Conservation (phyloP, 192 early-diverging fungal genomes). For the Mortierella hygrophila region DNA sequence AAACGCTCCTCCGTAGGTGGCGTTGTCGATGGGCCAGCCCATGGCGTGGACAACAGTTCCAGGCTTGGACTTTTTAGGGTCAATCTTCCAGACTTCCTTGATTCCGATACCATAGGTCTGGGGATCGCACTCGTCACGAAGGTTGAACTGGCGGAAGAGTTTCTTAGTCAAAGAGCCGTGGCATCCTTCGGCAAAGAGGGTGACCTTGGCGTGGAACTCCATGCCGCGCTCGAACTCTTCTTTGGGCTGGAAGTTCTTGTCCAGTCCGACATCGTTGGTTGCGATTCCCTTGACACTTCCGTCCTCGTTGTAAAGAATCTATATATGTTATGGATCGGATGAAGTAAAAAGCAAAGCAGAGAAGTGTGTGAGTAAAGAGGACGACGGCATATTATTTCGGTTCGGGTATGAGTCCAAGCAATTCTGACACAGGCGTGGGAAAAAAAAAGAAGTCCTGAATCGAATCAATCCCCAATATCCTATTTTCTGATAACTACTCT, state of each 20-base stretch:
- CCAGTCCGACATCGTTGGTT: slow-evolving; percentile 95
- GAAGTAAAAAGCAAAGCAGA: neutral
- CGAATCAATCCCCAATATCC: slow-evolving; percentile 4
- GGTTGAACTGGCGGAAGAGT: slow-evolving; percentile 87
- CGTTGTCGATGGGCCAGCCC: slow-evolving; percentile 92
- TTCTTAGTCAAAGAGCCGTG: slow-evolving; percentile 96
- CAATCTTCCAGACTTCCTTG: slow-evolving; percentile 99
- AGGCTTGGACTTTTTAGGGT: slow-evolving; percentile 83
- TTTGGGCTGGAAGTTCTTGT: slow-evolving; percentile 89
- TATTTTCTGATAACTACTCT: neutral
- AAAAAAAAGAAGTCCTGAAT: slow-evolving; percentile 7
- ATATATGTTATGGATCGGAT: neutral
- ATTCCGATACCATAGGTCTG: slow-evolving; percentile 97
- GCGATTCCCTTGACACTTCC: slow-evolving; percentile 93
- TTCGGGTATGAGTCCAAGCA: neutral
- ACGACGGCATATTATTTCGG: neutral
- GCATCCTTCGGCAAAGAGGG: slow-evolving; percentile 98
- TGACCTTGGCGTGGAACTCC: slow-evolving; percentile 94
- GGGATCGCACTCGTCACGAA: slow-evolving; percentile 86
- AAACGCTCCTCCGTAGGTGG: slow-evolving; percentile 95
- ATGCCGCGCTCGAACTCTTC: slow-evolving; percentile 95
- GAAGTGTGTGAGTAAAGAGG: neutral
- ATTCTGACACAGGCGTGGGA: slow-evolving; percentile 10
- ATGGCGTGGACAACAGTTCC: slow-evolving; percentile 89
- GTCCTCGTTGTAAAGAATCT: slow-evolving; percentile 90